phyloP scores from a whole-genome alignment of 208 protist species.

The Wallacemonas rigidus region DNA sequence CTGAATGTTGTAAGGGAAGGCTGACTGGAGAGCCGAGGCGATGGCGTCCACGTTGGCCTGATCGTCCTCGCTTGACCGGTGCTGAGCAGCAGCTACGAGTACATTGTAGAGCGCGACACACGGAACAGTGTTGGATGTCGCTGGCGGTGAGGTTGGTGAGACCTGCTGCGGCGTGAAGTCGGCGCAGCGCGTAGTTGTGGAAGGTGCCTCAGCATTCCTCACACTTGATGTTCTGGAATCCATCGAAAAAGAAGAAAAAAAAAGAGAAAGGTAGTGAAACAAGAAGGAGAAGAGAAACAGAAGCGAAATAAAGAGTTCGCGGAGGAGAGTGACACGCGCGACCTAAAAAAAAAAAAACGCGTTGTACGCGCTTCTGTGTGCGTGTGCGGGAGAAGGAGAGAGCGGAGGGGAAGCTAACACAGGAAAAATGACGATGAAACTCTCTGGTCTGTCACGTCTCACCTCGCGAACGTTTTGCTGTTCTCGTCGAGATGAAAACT shows the following conservation, averaged over 20 bases:
- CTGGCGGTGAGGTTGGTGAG: background rate
- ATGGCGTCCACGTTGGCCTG: background rate
- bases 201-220: background rate
- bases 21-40: background rate
- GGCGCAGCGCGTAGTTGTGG: background rate
- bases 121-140: background rate
- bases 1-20: background rate
- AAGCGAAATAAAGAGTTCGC: background rate
- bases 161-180: too few relatives aligned
- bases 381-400: too few relatives aligned
- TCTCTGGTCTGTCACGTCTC: too few relatives aligned
- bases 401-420: too few relatives aligned
- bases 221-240: slow-evolving; percentile 1
- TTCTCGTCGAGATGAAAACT: too few relatives aligned
- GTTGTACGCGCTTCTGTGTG: too few relatives aligned
- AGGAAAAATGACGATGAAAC: too few relatives aligned
- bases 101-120: background rate
- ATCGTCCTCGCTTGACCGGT: background rate
- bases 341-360: too few relatives aligned
- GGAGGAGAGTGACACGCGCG: too few relatives aligned
- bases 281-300: slow-evolving; percentile 7
- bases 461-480: too few relatives aligned
- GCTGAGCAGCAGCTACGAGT: background rate
- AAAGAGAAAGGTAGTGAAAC: slow-evolving; percentile 23
- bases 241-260: slow-evolving; percentile 12